Conservation (phyloP, 1,284 basidiomycete species). For the Naganishia albida region DNA sequence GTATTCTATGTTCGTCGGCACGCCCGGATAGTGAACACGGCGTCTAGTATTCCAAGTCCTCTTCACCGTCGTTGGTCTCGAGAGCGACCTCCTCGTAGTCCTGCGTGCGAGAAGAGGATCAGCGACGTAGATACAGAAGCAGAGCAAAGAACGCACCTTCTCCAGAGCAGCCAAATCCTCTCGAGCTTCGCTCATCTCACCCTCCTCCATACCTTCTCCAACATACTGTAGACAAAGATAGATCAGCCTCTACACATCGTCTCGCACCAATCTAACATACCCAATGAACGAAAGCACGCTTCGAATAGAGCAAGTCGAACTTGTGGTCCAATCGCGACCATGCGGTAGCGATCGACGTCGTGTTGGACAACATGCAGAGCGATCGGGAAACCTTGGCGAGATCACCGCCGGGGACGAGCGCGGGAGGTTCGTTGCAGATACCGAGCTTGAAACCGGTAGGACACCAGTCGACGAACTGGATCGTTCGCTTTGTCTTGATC, state of each 20-base stretch:
- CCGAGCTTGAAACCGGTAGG: constrained; percentile 97
- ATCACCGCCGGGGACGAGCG: constrained; percentile 88
- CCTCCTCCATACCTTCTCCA: constrained; percentile 98
- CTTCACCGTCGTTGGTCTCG: constrained; percentile 76
- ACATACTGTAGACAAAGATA: constrained; percentile 63
- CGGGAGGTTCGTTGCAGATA: constrained; percentile 94
- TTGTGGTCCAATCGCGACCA: constrained; percentile 98
- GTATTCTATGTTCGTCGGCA: constrained; percentile 6
- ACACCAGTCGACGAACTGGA: constrained; percentile 96
- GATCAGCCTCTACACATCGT: neutral
- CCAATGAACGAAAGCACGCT: constrained; percentile 87
- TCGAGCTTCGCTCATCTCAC: constrained; percentile 95
- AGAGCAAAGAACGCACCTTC: constrained; percentile 60
- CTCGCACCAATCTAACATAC: constrained; percentile 36
- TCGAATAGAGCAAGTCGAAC: constrained; percentile 94
- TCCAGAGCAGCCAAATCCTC: constrained; percentile 96
- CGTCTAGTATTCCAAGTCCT: constrained; percentile 68
- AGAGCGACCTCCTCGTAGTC: constrained; percentile 94
- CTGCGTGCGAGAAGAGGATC: constrained; percentile 61
- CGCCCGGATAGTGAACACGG: constrained; percentile 1
- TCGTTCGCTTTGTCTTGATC: constrained; percentile 96
- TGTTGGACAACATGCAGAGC: constrained; percentile 89
- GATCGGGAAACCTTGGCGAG: constrained; percentile 91
- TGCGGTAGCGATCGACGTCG: constrained; percentile 73
- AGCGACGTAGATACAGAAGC: neutral